Conservation (phyloP, 805 yeast genomes). For the Starmera dryadoides region DNA sequence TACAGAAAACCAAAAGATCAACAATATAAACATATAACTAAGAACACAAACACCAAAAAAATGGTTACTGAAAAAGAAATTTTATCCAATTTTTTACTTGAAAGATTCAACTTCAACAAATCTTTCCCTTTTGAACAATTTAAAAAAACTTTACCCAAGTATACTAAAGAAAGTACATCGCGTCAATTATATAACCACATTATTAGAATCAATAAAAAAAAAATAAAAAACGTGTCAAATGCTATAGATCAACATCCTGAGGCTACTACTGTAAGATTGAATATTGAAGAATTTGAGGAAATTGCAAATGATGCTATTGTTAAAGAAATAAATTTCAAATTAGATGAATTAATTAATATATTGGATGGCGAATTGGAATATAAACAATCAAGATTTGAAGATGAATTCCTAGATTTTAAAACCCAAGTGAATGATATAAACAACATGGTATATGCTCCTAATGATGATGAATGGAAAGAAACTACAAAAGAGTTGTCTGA, state of each 20-base stretch:
- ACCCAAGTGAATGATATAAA: conserved; percentile 22
- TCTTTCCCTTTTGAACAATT: conserved; percentile 5
- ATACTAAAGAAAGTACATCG: conserved; percentile 2
- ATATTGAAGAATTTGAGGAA: background rate
- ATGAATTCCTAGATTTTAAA: conserved; percentile 13
- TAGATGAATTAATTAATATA: conserved; percentile 21
- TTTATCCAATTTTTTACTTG: conserved; percentile 9
- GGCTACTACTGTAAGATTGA: background rate
- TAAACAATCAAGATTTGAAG: conserved; percentile 9
- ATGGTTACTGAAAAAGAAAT: conserved; percentile 14
- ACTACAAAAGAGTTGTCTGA: conserved; percentile 5
- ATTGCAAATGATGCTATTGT: background rate
- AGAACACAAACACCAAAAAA: background rate
- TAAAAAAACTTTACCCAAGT: conserved; percentile 8
- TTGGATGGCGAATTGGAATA: conserved; percentile 18
- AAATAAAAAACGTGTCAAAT: conserved; percentile 2
- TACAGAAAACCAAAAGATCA: background rate
- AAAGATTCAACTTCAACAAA: conserved; percentile 6
- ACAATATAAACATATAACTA: conserved; percentile 2
- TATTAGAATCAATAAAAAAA: background rate
- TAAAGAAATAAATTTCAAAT: conserved; percentile 9
- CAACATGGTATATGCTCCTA: conserved; percentile 15
- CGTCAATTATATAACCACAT: conserved; percentile 6
- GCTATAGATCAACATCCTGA: conserved; percentile 1
- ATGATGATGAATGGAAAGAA: background rate